These are phyloP conservation scores for Rhodotorula mucilaginosa DNA, from an alignment of 1,284 basidiomycete species.

Conservation along the genomic window DNA sequence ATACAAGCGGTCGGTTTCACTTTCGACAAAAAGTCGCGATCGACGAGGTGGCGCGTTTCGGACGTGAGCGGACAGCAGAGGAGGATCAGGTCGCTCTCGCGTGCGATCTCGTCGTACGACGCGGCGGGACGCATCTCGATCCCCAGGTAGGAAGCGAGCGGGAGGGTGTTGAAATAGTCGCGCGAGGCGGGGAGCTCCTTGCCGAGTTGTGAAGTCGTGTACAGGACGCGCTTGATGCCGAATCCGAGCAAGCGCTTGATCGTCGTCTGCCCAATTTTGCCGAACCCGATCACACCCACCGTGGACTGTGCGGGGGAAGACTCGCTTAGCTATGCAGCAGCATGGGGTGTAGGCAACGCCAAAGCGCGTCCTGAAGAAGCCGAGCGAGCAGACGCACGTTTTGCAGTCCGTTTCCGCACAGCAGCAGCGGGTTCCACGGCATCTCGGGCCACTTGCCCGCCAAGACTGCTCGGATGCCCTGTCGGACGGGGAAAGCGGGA, in stretches of 20 bases:
- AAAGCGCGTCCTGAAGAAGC: conserved; percentile 45
- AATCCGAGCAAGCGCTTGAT: conserved; percentile 74
- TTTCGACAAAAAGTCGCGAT: conserved; percentile 65
- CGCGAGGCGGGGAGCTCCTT: conserved; percentile 25
- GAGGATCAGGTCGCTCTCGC: conserved; percentile 73
- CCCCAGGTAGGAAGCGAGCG: conserved; percentile 18
- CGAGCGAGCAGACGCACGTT: conserved; percentile 45
- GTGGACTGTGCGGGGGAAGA: conserved; percentile 52
- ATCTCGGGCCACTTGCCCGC: conserved; percentile 57
- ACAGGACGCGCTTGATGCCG: conserved; percentile 67
- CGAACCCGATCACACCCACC: conserved; percentile 88
- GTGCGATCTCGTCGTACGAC: conserved; percentile 62
- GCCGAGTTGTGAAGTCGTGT: conserved; percentile 51
- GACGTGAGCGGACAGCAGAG: conserved; percentile 76
- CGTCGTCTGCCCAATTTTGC: conserved; percentile 80
- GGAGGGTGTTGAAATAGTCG: conserved; percentile 35
- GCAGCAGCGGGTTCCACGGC: conserved; percentile 75
- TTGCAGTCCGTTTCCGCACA: conserved; percentile 67
- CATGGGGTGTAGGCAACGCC: conserved; percentile 52
- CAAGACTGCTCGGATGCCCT: conserved; percentile 36
- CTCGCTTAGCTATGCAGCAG: neutral
- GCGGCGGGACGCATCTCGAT: conserved; percentile 32
- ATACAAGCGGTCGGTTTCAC: conserved; percentile 83
- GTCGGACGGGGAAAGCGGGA: neutral
- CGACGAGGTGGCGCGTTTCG: conserved; percentile 69